Conservation (phyloP, 2,329 filamentous ascomycete genomes). For the Ilyonectria destructans region DNA sequence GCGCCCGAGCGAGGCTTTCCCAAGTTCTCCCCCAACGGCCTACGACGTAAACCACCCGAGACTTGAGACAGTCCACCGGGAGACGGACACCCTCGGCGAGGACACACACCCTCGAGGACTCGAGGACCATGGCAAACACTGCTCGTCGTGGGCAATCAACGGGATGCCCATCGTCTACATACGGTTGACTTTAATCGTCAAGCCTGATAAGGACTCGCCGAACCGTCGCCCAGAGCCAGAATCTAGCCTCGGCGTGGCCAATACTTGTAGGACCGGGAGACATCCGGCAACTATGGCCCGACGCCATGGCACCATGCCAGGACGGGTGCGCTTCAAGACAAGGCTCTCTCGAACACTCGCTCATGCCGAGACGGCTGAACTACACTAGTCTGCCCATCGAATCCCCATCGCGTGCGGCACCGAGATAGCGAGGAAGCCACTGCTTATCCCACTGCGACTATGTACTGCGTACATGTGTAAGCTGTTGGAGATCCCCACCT, state of each 20-base stretch:
- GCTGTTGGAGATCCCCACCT: slow-evolving; percentile 24
- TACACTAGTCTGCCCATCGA: slow-evolving; percentile 23
- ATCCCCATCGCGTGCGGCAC: slow-evolving; percentile 25
- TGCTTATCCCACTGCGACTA: slow-evolving; percentile 24
- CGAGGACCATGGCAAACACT: background rate
- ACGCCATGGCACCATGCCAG: slow-evolving; percentile 11
- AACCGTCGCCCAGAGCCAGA: slow-evolving; percentile 10
- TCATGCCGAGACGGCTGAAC: slow-evolving; percentile 33
- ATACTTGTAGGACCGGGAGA: slow-evolving; percentile 8
- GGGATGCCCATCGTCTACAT: background rate
- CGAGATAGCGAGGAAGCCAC: slow-evolving; percentile 32
- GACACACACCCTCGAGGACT: background rate
- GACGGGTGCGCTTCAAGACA: slow-evolving; percentile 13
- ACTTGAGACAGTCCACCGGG: slow-evolving; percentile 1
- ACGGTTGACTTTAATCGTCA: background rate
- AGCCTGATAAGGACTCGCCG: slow-evolving; percentile 16
- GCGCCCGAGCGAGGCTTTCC: background rate
- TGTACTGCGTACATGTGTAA: slow-evolving; percentile 1
- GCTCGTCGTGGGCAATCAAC: background rate
- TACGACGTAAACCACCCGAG: background rate
- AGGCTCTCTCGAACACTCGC: slow-evolving; percentile 25
- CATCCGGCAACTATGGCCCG: background rate
- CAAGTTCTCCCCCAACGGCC: background rate
- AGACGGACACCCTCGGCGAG: background rate
- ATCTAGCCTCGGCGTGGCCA: background rate